Evolutionary conservation across 495 filamentous ascomycete species (phyloP).

Genomic region (Hypomontagnella submonticulosa): DNA sequence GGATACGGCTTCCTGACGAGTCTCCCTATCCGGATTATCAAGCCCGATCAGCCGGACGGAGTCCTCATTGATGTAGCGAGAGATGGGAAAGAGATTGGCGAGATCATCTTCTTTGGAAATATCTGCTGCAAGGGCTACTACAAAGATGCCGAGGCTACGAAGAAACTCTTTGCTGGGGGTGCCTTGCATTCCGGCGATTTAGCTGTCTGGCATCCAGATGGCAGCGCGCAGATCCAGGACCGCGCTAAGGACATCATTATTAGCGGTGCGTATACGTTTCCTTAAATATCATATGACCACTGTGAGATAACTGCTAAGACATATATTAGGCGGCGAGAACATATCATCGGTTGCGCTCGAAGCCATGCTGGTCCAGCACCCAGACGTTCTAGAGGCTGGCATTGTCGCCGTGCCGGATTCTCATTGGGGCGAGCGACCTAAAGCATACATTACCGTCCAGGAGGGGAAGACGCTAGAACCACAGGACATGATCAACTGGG

Average conservation of each 20-base stretch:
- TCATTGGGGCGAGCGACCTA: conserved; percentile 95
- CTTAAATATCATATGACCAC: background rate
- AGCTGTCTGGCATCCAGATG: conserved; percentile 91
- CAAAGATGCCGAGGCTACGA: conserved; percentile 87
- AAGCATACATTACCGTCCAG: conserved; percentile 89
- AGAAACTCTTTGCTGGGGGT: conserved; percentile 88
- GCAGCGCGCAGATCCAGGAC: conserved; percentile 90
- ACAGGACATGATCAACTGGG: conserved; percentile 86
- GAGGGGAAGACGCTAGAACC: conserved; percentile 67
- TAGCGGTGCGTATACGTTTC: conserved; percentile 70
- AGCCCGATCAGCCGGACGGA: conserved; percentile 74
- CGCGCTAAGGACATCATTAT: conserved; percentile 98
- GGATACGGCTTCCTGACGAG: conserved; percentile 89
- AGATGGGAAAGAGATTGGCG: conserved; percentile 90
- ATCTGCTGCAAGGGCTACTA: conserved; percentile 93
- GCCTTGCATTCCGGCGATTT: conserved; percentile 90
- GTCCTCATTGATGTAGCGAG: conserved; percentile 77
- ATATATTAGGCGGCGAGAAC: conserved; percentile 83
- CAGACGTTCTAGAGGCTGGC: conserved; percentile 87
- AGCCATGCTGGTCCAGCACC: conserved; percentile 89
- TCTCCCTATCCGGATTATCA: conserved; percentile 83
- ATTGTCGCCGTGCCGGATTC: conserved; percentile 89
- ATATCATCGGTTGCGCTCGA: conserved; percentile 95
- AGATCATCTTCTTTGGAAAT: conserved; percentile 91
- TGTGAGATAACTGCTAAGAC: background rate